Evolutionary conservation across 306 rosid species (phyloP).

Genomic region (Medicago ruthenica): DNA sequence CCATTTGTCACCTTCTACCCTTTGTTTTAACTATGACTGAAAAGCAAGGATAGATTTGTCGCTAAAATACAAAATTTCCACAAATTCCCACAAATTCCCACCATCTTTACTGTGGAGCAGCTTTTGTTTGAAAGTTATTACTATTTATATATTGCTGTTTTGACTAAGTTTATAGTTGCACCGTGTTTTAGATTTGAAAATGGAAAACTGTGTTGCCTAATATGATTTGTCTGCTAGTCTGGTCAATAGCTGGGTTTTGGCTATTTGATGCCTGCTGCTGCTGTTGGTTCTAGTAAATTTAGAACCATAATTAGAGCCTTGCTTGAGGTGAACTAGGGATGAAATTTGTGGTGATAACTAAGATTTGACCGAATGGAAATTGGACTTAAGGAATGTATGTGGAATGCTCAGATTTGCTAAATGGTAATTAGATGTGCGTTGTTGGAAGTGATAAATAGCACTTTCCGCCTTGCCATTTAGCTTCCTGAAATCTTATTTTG

Average conservation of each 20-base stretch:
- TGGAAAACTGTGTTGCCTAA: neutral
- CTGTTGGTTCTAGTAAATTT: neutral
- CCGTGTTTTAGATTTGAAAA: neutral
- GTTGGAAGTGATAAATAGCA: slow-evolving; percentile 31
- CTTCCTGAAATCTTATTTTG: slow-evolving; percentile 22
- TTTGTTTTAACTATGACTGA: neutral
- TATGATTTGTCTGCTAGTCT: neutral
- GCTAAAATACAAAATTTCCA: too few relatives aligned
- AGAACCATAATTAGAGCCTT: neutral
- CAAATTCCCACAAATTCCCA: too few relatives aligned
- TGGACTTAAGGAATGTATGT: neutral
- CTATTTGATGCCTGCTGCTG: neutral
- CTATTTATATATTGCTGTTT: neutral
- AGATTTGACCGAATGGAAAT: neutral
- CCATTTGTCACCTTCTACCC: neutral
- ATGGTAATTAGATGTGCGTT: slow-evolving; percentile 9
- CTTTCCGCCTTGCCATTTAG: slow-evolving; percentile 28
- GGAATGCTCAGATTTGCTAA: neutral
- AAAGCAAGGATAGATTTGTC: too few relatives aligned
- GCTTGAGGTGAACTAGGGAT: slow-evolving; percentile 18
- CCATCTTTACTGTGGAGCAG: too few relatives aligned
- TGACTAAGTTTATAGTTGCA: neutral
- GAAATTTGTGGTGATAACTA: slow-evolving; percentile 9
- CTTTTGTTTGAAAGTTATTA: too few relatives aligned
- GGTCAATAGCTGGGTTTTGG: slow-evolving; percentile 12